Evolutionary conservation across 768 basidiomycete genomes (phyloP).

Genomic region (Tricholoma flavovirens): DNA sequence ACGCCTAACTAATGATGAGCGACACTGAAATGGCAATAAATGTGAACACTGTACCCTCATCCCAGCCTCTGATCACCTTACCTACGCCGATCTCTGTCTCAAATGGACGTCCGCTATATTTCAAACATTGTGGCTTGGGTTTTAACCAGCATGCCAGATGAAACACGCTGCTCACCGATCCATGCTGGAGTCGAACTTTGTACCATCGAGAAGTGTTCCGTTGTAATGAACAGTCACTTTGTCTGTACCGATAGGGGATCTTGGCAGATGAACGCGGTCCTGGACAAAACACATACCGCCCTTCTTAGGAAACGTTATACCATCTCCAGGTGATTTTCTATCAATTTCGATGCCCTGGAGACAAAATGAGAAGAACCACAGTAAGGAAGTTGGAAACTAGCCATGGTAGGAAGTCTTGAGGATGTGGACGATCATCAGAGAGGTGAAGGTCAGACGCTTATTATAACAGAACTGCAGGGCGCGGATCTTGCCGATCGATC

Average conservation of each 20-base stretch:
- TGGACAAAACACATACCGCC: constrained; percentile 50
- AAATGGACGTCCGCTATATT: constrained; percentile 52
- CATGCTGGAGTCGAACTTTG: constrained; percentile 68
- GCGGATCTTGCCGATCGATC: constrained; percentile 68
- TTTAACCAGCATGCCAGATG: neutral
- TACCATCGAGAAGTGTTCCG: constrained; percentile 64
- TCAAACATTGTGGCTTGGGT: constrained; percentile 5
- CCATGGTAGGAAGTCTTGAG: constrained; percentile 24
- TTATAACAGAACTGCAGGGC: constrained; percentile 39
- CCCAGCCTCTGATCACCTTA: constrained; percentile 87
- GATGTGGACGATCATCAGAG: constrained; percentile 30
- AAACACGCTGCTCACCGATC: constrained; percentile 50
- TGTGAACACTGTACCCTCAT: constrained; percentile 55
- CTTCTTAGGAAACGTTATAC: constrained; percentile 53
- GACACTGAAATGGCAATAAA: neutral
- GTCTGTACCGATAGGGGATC: constrained; percentile 39
- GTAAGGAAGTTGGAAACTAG: constrained; percentile 19
- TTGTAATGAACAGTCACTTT: constrained; percentile 73
- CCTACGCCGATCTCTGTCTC: constrained; percentile 69
- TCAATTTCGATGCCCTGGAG: constrained; percentile 68
- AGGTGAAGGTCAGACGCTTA: constrained; percentile 34
- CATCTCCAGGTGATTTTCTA: constrained; percentile 52
- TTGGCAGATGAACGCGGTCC: constrained; percentile 1
- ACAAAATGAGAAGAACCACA: constrained; percentile 9
- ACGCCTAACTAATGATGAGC: constrained; percentile 48